Percentiles rank a stretch among this genome's conserved stretches.
Evolutionary conservation across 371 early-diverging fungal genomes (phyloP).

Genomic region (Saksenaea oblongispora): DNA sequence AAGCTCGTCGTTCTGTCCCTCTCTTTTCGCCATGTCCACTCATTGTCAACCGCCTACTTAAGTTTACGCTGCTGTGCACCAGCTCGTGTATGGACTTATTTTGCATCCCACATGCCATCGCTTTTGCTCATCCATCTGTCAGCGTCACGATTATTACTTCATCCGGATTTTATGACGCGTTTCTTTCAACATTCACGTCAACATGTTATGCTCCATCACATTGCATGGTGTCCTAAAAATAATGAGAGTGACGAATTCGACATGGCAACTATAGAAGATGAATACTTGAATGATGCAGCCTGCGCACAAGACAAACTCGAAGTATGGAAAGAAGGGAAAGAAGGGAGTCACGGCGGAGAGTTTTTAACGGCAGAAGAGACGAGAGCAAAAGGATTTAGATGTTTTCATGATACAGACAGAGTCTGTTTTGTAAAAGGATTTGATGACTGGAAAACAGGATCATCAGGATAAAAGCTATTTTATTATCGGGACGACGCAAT

Average conservation of each 20-base stretch:
- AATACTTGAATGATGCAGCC: constrained; percentile 13
- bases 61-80: constrained; percentile 40
- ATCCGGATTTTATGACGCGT: constrained; percentile 26
- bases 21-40: constrained; percentile 32
- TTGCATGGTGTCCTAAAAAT: constrained; percentile 13
- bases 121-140: constrained; percentile 37
- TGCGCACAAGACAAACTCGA: constrained; percentile 11
- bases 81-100: constrained; percentile 25
- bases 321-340: constrained; percentile 11
- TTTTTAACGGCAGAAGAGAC: constrained; percentile 30
- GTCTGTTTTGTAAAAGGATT: constrained; percentile 46
- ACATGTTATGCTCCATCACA: constrained; percentile 42
- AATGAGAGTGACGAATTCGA: neutral
- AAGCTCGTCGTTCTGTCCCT: constrained; percentile 34
- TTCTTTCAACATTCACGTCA: constrained; percentile 14
- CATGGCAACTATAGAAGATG: neutral
- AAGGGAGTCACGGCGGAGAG: neutral
- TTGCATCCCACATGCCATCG: constrained; percentile 24
- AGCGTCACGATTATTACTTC: constrained; percentile 22
- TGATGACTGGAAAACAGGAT: constrained; percentile 15
- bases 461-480: no score
- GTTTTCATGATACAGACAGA: constrained; percentile 34
- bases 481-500: no score
- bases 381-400: constrained; percentile 23
- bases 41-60: constrained; percentile 21